Evolutionary conservation across 2,329 filamentous ascomycete species (phyloP), one percentile per base, ranked within the genome.

Genomic region (Colletotrichum sp.): DNA sequence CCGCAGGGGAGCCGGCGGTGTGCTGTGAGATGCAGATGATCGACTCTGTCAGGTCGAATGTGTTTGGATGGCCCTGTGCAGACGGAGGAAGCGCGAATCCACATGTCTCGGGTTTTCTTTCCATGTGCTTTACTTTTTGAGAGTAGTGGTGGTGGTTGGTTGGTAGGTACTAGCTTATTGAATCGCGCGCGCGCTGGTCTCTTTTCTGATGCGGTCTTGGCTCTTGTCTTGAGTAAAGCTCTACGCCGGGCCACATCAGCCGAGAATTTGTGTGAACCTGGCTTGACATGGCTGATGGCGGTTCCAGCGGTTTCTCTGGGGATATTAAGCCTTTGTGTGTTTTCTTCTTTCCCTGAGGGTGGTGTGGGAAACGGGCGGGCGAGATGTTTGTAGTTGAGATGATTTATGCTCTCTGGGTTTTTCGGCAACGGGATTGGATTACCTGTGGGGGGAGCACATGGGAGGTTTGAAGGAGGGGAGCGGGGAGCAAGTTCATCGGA

Each of bases 401-500:
- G 63, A 68, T 39, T 67, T 34, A 64, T 64, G 72, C 61, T 63
- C 57, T 68, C 34, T 43, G 73, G 39, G 18, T n/a, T 48, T 48
- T 9, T n/a, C 39, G 39, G 39, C 39, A 48, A 48, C 39, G 32
- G 55, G 59, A 48, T 64, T 34, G 64, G 18, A 28, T 9, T 48
- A 55, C 18, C n/a, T 63, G 57, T 63, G 57, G 61, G 61, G 24
- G 28, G 26, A 28, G 72, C 21, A 21, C 8, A 36, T 18, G 16
- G 32, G 34, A n/a, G 24, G 32, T 26, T n/a, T 43, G 66, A 57
- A 30, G 26, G 28, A 34, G 18, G 30, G 71, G 16, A 34, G 34
- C 34, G 64, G 34, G 24, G 48, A 36, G 52, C n/a, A 63, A 55
- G 73, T 72, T 72, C 73, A 64, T 72, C 70, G 73, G 63, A 72